These are phyloP conservation scores for Citeromyces nyonsensis DNA, from an alignment of 805 yeast genomes.

Conservation along the genomic window DNA sequence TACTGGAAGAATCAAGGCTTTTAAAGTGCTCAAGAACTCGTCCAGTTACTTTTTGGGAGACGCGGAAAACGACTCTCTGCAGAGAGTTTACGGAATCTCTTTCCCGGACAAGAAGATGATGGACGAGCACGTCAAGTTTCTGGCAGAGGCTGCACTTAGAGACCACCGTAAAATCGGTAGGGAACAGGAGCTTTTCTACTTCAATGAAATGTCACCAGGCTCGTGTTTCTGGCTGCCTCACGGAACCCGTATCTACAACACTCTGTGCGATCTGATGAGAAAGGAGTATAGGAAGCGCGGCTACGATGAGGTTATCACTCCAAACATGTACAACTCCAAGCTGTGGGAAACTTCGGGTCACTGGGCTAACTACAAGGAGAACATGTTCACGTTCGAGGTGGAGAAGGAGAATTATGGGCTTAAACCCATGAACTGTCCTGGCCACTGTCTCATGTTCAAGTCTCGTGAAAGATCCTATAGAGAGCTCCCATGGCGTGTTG, in stretches of 20 bases:
- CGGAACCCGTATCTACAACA: constrained; percentile 93
- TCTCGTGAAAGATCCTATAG: constrained; percentile 89
- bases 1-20: constrained; percentile 90
- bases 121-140: constrained; percentile 88
- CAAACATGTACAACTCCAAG: constrained; percentile 95
- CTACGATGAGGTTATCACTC: constrained; percentile 96
- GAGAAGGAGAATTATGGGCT: constrained; percentile 92
- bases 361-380: constrained; percentile 95
- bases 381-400: constrained; percentile 93
- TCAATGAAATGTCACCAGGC: constrained; percentile 96
- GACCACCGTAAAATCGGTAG: constrained; percentile 93
- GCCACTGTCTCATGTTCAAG: constrained; percentile 88
- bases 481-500: constrained; percentile 97
- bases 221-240: constrained; percentile 98
- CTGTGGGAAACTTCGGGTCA: constrained; percentile 98
- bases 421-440: constrained; percentile 70
- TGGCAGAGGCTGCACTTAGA: constrained; percentile 92
- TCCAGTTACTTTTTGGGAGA: constrained; percentile 95
- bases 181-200: constrained; percentile 91
- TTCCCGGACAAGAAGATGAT: constrained; percentile 96
- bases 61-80: constrained; percentile 82
- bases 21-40: constrained; percentile 89
- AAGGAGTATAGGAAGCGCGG: constrained; percentile 85
- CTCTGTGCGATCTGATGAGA: constrained; percentile 67
- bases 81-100: constrained; percentile 93